Percentiles rank a stretch among this genome's conserved stretches.
These are phyloP conservation scores for Microcera coccophila DNA, from an alignment of 2,329 filamentous ascomycete genomes.

Conservation along the genomic window DNA sequence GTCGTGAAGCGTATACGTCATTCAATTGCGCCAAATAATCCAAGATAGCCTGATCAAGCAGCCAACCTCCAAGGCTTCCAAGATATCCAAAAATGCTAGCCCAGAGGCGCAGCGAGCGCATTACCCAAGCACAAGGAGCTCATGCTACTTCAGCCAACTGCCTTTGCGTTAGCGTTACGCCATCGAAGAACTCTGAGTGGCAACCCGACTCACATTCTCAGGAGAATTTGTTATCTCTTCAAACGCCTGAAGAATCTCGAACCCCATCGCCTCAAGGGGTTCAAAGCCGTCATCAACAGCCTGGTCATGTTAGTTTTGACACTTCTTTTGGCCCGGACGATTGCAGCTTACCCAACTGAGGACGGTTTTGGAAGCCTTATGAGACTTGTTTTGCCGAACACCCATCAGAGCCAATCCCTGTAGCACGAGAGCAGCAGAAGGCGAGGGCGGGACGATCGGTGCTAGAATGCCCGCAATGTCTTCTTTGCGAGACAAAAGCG, in stretches of 20 bases:
- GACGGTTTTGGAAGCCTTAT: slow-evolving; percentile 68
- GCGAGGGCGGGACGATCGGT: slow-evolving; percentile 67
- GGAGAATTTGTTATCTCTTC: slow-evolving; percentile 71
- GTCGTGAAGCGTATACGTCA: too few species aligned
- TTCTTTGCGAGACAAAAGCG: slow-evolving; percentile 57
- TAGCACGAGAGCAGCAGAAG: slow-evolving; percentile 64
- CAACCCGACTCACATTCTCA: slow-evolving; percentile 42
- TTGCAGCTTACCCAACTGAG: slow-evolving; percentile 68
- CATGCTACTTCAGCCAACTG: not conserved
- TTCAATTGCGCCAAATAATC: too few species aligned
- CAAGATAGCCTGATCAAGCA: too few species aligned
- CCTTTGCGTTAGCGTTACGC: not conserved
- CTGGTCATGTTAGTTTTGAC: slow-evolving; percentile 38
- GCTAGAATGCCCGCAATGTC: slow-evolving; percentile 73
- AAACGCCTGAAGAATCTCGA: slow-evolving; percentile 72
- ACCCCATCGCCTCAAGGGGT: slow-evolving; percentile 73
- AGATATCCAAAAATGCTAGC: too few species aligned
- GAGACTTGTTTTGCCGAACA: slow-evolving; percentile 74
- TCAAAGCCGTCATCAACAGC: slow-evolving; percentile 69
- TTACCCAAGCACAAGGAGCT: too few species aligned
- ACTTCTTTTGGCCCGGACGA: too few species aligned
- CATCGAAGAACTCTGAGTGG: not conserved
- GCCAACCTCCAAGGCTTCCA: too few species aligned
- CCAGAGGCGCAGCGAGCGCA: too few species aligned
- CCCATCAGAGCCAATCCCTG: slow-evolving; percentile 79